A percentile compares a stretch with the other conserved stretches of the same genome.
These are phyloP conservation scores for Tetracladium marchalianum DNA, from an alignment of 495 filamentous ascomycete species.

Conservation along the genomic window DNA sequence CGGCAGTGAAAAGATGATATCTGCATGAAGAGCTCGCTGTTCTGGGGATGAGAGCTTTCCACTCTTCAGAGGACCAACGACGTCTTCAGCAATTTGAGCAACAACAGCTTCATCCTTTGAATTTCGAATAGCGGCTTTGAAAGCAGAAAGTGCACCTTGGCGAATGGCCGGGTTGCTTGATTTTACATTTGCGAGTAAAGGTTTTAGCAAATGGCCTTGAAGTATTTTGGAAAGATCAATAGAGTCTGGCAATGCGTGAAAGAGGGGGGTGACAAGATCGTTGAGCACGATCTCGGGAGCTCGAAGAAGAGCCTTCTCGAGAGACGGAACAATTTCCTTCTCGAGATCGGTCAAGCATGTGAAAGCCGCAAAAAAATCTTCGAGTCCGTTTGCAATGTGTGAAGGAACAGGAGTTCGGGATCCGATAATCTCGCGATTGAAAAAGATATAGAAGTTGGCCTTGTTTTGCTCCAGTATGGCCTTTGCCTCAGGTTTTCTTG, in stretches of 20 bases:
- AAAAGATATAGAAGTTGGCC: constrained; percentile 66
- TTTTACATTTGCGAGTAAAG: constrained; percentile 76
- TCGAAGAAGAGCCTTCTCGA: constrained; percentile 82
- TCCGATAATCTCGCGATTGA: constrained; percentile 72
- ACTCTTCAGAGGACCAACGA: constrained; percentile 65
- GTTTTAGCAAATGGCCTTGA: constrained; percentile 63
- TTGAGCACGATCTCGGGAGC: constrained; percentile 82
- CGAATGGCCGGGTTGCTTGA: constrained; percentile 74
- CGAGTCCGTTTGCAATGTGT: constrained; percentile 62
- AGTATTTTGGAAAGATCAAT: constrained; percentile 73
- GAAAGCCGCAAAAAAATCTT: constrained; percentile 77
- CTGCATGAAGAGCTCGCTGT: constrained; percentile 68
- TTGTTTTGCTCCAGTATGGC: constrained; percentile 52
- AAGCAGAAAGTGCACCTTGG: constrained; percentile 62
- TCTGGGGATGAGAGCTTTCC: constrained; percentile 74
- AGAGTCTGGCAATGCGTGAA: constrained; percentile 52
- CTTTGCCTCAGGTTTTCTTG: constrained; percentile 50
- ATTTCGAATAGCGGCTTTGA: constrained; percentile 48
- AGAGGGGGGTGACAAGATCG: constrained; percentile 60
- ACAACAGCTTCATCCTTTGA: constrained; percentile 47
- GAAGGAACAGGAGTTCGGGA: constrained; percentile 60
- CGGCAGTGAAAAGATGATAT: constrained; percentile 59
- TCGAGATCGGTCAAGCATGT: constrained; percentile 64
- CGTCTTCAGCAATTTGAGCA: constrained; percentile 60
- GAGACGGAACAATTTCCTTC: constrained; percentile 63